These are phyloP conservation scores for Skeletonema grethae DNA, from an alignment of 108 stramenopile species.

Conservation along the genomic window DNA sequence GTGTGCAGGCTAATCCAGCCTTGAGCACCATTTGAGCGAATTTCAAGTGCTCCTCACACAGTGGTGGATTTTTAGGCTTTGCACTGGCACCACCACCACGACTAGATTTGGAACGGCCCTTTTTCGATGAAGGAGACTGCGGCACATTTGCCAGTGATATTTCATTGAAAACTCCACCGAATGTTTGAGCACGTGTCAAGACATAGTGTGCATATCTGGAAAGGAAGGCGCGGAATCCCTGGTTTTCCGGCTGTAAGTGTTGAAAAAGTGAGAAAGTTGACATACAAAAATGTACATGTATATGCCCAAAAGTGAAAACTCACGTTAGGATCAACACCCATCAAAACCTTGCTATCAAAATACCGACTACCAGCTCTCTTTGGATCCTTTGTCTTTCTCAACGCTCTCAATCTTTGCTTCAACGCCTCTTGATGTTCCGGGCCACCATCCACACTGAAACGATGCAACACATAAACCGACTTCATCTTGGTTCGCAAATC, in stretches of 20 bases:
- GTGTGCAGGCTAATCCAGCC: slow-evolving; percentile 80
- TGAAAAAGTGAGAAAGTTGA: slow-evolving; percentile 3
- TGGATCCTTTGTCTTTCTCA: slow-evolving; percentile 85
- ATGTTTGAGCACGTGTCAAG: slow-evolving; percentile 86
- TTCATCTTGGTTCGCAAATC: slow-evolving; percentile 84
- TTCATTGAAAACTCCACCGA: slow-evolving; percentile 87
- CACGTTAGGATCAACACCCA: slow-evolving; percentile 67
- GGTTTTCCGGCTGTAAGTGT: slow-evolving; percentile 57
- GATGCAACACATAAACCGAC: slow-evolving; percentile 87
- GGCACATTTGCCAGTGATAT: slow-evolving; percentile 49
- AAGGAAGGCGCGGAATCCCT: slow-evolving; percentile 76
- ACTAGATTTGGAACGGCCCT: slow-evolving; percentile 34
- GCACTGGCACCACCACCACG: slow-evolving; percentile 22
- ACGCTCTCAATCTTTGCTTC: slow-evolving; percentile 85
- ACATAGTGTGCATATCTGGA: slow-evolving; percentile 91
- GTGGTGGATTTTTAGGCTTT: slow-evolving; percentile 60
- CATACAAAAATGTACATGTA: not conserved
- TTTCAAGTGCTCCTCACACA: slow-evolving; percentile 81
- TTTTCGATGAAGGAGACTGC: slow-evolving; percentile 22
- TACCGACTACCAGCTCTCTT: slow-evolving; percentile 71
- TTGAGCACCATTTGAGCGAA: slow-evolving; percentile 82
- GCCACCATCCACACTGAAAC: slow-evolving; percentile 85
- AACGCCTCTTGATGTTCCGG: slow-evolving; percentile 84
- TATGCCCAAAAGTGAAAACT: slow-evolving; percentile 15
- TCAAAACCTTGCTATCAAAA: slow-evolving; percentile 83